These are phyloP conservation scores for Umbelopsis vinacea DNA, from an alignment of 192 early-diverging fungal genomes.

Conservation along the genomic window DNA sequence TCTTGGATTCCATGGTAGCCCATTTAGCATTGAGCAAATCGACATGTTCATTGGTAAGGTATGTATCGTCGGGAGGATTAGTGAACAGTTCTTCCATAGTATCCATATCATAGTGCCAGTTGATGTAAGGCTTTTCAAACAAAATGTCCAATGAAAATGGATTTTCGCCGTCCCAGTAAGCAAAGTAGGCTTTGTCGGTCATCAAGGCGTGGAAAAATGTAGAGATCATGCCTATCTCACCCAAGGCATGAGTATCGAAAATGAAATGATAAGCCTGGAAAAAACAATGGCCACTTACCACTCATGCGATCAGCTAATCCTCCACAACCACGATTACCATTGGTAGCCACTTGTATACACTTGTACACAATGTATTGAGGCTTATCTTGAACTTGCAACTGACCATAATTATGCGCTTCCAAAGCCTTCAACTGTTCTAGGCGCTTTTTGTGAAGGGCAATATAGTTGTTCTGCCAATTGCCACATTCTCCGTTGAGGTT, in stretches of 20 bases:
- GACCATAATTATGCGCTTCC: constrained; percentile 28
- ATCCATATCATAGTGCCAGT: constrained; percentile 43
- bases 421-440: constrained; percentile 30
- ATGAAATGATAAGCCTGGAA: not conserved
- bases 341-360: constrained; percentile 39
- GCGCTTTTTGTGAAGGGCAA: constrained; percentile 32
- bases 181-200: constrained; percentile 44
- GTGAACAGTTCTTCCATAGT: constrained; percentile 31
- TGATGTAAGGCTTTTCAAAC: constrained; percentile 45
- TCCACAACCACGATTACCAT: constrained; percentile 48
- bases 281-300: constrained; percentile 31
- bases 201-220: constrained; percentile 49
- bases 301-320: constrained; percentile 52
- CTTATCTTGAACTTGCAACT: constrained; percentile 18
- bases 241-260: not conserved
- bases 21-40: constrained; percentile 38
- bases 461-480: constrained; percentile 47
- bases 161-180: constrained; percentile 44
- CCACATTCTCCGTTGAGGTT: constrained; percentile 43
- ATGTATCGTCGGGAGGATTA: constrained; percentile 1
- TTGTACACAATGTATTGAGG: constrained; percentile 42
- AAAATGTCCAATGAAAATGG: constrained; percentile 43
- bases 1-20: constrained; percentile 8
- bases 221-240: constrained; percentile 46
- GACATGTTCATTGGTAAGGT: constrained; percentile 27